Evolutionary conservation across 345 rosid species (phyloP).

Genomic region (Brassica cretica): DNA sequence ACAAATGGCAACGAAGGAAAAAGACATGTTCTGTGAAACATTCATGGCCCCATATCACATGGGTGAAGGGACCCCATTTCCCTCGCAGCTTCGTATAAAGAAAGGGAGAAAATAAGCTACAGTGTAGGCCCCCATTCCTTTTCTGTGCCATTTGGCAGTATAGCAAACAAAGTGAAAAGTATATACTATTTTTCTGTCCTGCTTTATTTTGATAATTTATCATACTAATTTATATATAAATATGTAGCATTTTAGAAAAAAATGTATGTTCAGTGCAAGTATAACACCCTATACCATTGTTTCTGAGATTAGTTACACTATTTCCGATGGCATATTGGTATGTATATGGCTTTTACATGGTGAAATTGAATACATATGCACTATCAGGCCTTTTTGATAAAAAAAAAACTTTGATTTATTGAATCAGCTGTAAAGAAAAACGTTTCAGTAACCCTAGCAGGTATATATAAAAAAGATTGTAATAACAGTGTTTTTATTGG

Average conservation of each 20-base stretch:
- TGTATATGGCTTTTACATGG: neutral
- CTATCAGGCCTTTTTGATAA: no score
- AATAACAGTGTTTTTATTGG: constrained; percentile 3
- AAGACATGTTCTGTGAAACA: constrained; percentile 29
- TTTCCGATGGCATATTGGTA: neutral
- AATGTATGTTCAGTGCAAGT: no score
- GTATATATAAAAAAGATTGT: neutral
- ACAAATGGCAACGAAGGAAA: constrained; percentile 33
- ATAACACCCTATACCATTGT: neutral
- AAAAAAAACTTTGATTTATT: neutral
- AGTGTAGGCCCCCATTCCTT: constrained; percentile 24
- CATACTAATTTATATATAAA: neutral
- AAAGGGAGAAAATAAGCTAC: constrained; percentile 23
- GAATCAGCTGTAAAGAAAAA: neutral
- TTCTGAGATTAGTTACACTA: neutral
- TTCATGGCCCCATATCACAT: constrained; percentile 31
- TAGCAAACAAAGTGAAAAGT: neutral
- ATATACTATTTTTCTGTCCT: neutral
- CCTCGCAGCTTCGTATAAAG: constrained; percentile 30
- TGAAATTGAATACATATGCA: neutral
- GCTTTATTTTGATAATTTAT: neutral
- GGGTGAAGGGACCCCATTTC: constrained; percentile 1
- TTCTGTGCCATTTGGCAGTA: constrained; percentile 23
- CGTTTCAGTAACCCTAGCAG: neutral
- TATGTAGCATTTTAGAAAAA: neutral